A percentile compares a stretch with the other conserved stretches of the same genome.
Conservation (phyloP, 2,329 filamentous ascomycete genomes). For the Fusarium miscanthi region DNA sequence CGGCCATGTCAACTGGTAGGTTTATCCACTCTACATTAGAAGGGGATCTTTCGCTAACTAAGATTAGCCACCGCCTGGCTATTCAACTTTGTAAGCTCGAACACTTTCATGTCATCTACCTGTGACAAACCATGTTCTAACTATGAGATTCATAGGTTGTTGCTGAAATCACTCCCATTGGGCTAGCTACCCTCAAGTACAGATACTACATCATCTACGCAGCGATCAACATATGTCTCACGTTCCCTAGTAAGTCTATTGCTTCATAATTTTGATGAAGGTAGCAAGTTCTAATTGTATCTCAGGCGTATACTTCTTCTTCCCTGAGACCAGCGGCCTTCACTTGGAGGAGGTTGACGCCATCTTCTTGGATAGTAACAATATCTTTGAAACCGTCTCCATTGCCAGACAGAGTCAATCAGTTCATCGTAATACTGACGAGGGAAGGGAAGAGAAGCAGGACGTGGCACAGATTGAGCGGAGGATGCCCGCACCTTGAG, state of each 20-base stretch:
- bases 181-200: conserved; percentile 2
- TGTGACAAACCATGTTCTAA: background rate
- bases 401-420: background rate
- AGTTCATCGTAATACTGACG: rapidly evolving
- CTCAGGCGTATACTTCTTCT: background rate
- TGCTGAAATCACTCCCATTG: conserved; percentile 10
- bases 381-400: background rate
- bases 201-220: conserved; percentile 13
- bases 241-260: background rate
- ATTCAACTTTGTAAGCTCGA: background rate
- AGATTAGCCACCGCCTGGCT: background rate
- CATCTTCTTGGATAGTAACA: background rate
- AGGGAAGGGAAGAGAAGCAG: background rate
- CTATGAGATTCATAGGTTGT: background rate
- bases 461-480: background rate
- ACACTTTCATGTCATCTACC: background rate
- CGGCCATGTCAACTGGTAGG: conserved; percentile 7
- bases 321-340: conserved; percentile 1
- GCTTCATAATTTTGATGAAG: rapidly evolving
- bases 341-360: conserved; percentile 3
- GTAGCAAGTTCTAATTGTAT: background rate
- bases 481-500: background rate
- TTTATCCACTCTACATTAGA: rapidly evolving
- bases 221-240: conserved; percentile 1
- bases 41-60: background rate